phyloP scores from a whole-genome alignment of 495 filamentous ascomycete genomes.

The Penicillium bialowiezense region DNA sequence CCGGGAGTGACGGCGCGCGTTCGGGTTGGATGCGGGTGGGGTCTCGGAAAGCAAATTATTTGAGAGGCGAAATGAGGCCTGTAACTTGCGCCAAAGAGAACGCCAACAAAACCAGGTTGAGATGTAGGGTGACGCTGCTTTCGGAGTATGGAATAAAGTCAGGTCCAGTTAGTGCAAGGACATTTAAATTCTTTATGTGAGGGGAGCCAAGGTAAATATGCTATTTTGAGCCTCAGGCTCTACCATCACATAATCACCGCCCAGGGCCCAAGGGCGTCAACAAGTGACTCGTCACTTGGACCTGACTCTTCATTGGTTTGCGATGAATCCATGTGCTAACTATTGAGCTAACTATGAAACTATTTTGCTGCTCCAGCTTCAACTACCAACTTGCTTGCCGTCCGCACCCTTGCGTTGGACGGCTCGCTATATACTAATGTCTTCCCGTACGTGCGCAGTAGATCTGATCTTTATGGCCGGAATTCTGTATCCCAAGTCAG shows the following conservation, averaged over 20 bases:
- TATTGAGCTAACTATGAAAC: too few species aligned
- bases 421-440: too few species aligned
- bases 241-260: slow-evolving; percentile 14
- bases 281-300: background rate
- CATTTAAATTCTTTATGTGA: background rate
- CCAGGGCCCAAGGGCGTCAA: background rate
- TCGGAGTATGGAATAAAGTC: background rate
- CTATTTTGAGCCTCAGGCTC: slow-evolving; percentile 18
- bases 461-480: too few species aligned
- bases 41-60: slow-evolving; percentile 14
- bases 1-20: slow-evolving; percentile 16
- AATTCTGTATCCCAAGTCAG: too few species aligned
- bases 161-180: background rate
- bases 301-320: too few species aligned
- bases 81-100: background rate
- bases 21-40: slow-evolving; percentile 12
- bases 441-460: too few species aligned
- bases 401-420: too few species aligned
- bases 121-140: background rate
- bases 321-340: too few species aligned
- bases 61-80: slow-evolving; percentile 4
- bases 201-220: slow-evolving; percentile 4
- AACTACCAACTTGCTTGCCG: too few species aligned
- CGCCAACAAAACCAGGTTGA: background rate
- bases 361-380: too few species aligned